Percentiles rank a stretch among this genome's conserved stretches.
These are phyloP conservation scores for Fusarium hainanense DNA, from an alignment of 2,329 filamentous ascomycete species.

Conservation along the genomic window DNA sequence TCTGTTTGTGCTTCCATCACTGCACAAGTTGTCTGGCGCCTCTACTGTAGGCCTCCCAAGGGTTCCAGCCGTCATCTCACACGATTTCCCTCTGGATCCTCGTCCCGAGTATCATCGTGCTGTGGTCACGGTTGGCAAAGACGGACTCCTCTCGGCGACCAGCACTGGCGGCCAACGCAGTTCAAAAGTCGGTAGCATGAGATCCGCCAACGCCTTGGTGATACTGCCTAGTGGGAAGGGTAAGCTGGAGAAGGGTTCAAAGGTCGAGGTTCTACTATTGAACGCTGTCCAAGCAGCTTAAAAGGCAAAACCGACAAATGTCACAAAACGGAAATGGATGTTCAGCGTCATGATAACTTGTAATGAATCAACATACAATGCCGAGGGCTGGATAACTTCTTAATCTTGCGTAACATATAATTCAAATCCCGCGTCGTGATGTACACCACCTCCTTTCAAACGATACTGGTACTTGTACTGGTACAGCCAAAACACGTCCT, in stretches of 20 bases:
- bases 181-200: constrained; percentile 87
- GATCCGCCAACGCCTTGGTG: constrained; percentile 87
- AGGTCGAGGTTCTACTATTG: constrained; percentile 85
- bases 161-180: constrained; percentile 94
- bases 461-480: constrained; percentile 52
- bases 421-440: constrained; percentile 47
- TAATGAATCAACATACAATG: constrained; percentile 37
- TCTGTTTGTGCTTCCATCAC: constrained; percentile 88
- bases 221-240: constrained; percentile 76
- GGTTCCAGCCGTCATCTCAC: constrained; percentile 76
- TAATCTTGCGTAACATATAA: constrained; percentile 43
- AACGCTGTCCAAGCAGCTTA: constrained; percentile 55
- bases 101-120: constrained; percentile 93
- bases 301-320: neutral
- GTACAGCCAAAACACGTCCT: constrained; percentile 51
- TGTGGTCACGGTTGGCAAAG: constrained; percentile 71
- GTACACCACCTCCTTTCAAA: constrained; percentile 49
- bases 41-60: constrained; percentile 74
- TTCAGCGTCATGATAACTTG: constrained; percentile 30
- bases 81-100: constrained; percentile 80
- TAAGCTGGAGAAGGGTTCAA: constrained; percentile 73
- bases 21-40: constrained; percentile 81
- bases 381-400: constrained; percentile 25
- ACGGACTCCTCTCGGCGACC: constrained; percentile 76
- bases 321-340: neutral